Percentiles rank a stretch among this genome's conserved stretches.
Conservation (phyloP, 768 basidiomycete species). For the Agrocybe praecox region DNA sequence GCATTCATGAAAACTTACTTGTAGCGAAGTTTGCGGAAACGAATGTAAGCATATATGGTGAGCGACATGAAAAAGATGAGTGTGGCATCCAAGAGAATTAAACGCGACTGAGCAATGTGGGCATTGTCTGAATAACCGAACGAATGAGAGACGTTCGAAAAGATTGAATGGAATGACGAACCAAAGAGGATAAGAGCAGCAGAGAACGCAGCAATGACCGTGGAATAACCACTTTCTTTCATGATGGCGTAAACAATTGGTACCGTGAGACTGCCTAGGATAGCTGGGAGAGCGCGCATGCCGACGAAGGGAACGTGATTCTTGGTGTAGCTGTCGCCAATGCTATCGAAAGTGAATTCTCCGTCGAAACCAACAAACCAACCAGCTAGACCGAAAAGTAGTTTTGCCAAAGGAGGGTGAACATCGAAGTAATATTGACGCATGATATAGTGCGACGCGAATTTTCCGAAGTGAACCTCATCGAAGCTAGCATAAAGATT, state of each 20-base stretch:
- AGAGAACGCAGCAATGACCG: slow-evolving; percentile 88
- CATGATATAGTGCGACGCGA: slow-evolving; percentile 90
- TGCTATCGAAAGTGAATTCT: slow-evolving; percentile 90
- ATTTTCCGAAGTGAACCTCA: slow-evolving; percentile 99
- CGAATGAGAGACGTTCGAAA: not conserved
- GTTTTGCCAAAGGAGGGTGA: slow-evolving; percentile 95
- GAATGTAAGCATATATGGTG: slow-evolving; percentile 90
- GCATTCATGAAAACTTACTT: slow-evolving; percentile 43
- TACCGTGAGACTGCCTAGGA: slow-evolving; percentile 88
- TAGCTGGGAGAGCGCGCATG: slow-evolving; percentile 89
- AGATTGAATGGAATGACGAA: slow-evolving; percentile 40
- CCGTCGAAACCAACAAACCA: slow-evolving; percentile 98
- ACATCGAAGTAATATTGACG: slow-evolving; percentile 99
- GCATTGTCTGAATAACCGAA: slow-evolving; percentile 77
- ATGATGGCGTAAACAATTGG: slow-evolving; percentile 94
- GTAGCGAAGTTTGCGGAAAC: slow-evolving; percentile 94
- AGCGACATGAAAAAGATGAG: slow-evolving; percentile 95
- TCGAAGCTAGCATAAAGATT: slow-evolving; percentile 68
- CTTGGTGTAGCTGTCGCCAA: slow-evolving; percentile 89
- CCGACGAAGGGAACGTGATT: slow-evolving; percentile 93
- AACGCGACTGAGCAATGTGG: slow-evolving; percentile 93
- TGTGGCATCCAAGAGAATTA: slow-evolving; percentile 93
- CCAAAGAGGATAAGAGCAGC: slow-evolving; percentile 87
- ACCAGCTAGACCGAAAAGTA: slow-evolving; percentile 90
- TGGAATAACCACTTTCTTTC: slow-evolving; percentile 97